Evolutionary conservation across 148 eudicot species (phyloP), one percentile per base, ranked within the genome.

Genomic region (Cornus suecica): DNA sequence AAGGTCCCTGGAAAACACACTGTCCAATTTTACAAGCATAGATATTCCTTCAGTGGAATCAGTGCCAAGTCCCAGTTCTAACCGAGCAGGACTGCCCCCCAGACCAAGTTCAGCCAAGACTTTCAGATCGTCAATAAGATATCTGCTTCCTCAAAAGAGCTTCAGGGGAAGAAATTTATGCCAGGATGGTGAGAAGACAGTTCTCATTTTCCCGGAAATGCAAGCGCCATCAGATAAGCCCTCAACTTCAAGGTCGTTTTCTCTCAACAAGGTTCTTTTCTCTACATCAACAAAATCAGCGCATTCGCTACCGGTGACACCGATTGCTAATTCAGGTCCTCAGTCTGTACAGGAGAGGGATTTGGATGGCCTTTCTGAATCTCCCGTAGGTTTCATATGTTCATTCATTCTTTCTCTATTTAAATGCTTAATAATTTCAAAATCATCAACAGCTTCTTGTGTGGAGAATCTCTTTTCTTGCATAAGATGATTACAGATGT

Each of bases 281-380:
- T 71, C 81, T 66, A 24, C 77, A 25, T 69, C 86, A 10, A 71
- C 79, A 27, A 83, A 83, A 81, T 72, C 82, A 58, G 82, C 77
- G 8, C 80, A 80, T 79, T 86, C 89, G 26, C 58, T 86, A 56
- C 89, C 89, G 2, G 87, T 72, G 32, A 83, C 89, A 56, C 89
- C 89, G 52, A 52, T 79, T 73, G 80, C 81, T 64, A 74, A 74
- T 77, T 72, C 77, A n/a, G 79, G 73, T 62, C 73, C 66, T 25
- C 61, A 74, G 69, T n/a, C 71, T 60, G 65, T 18, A 23, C 71
- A 71, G 60, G 83, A 75, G 51, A 72, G 23, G 66, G 52, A 79
- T 56, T 42, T 41, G 70, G 65, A 71, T 69, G 73, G 26, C 15
- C 66, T 42, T 71, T 77, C 83, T 64, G 77, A 79, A 68, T 8